phyloP scores from a whole-genome alignment of 2,329 filamentous ascomycete species.

The Lachnellula hyalina region DNA sequence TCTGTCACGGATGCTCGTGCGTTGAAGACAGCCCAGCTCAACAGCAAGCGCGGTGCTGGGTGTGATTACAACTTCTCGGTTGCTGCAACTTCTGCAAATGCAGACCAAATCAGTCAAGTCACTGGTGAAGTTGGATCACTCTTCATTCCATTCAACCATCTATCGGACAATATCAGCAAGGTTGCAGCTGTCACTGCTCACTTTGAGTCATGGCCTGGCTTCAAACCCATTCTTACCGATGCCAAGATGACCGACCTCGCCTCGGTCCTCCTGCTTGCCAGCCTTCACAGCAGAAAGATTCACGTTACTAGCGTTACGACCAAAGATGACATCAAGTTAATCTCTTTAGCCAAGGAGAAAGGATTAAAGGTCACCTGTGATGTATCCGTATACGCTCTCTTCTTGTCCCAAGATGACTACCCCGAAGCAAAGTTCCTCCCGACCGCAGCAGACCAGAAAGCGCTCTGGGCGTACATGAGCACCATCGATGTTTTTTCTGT shows the following conservation, averaged over 20 bases:
- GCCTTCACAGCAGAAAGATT: constrained; percentile 70
- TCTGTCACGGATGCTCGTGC: constrained; percentile 68
- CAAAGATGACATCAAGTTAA: constrained; percentile 72
- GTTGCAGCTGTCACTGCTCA: constrained; percentile 74
- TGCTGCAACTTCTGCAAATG: constrained; percentile 66
- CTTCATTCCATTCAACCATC: constrained; percentile 74
- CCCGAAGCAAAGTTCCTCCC: constrained; percentile 63
- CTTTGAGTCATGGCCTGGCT: constrained; percentile 70
- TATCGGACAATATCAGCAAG: constrained; percentile 79
- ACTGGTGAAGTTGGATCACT: constrained; percentile 71
- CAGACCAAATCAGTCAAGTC: constrained; percentile 68
- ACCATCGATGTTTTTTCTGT: constrained; percentile 76
- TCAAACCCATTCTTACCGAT: constrained; percentile 77
- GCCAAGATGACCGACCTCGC: constrained; percentile 75
- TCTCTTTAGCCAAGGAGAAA: constrained; percentile 73
- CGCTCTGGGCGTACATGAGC: constrained; percentile 67
- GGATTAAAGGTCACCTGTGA: constrained; percentile 79
- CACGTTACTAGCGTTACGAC: constrained; percentile 78
- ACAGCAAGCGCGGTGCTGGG: constrained; percentile 60
- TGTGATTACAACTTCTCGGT: constrained; percentile 81
- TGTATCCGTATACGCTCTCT: constrained; percentile 74
- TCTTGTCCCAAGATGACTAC: constrained; percentile 66
- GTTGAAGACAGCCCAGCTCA: constrained; percentile 67
- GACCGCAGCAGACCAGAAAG: constrained; percentile 61
- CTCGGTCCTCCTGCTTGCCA: constrained; percentile 73